Evolutionary conservation across 1,284 basidiomycete genomes (phyloP), one percentile per base, ranked within the genome.

Genomic region (Meripilus lineatus): DNA sequence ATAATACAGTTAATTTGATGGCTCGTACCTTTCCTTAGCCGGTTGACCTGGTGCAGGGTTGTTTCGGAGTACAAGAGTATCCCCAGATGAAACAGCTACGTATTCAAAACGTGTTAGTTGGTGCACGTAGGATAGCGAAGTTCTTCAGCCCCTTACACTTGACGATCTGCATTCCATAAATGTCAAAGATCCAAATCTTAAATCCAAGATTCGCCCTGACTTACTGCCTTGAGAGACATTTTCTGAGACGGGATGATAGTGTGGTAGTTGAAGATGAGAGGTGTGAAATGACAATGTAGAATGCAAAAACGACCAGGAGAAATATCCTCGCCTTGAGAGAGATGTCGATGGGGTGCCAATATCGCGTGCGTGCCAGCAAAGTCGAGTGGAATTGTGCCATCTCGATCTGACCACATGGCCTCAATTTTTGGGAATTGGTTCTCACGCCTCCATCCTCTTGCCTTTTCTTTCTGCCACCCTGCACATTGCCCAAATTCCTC

Each of bases 81-180:
- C 93, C 36, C 90, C 91, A 42, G 90, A 93, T 53, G 89, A 77
- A 54, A 90, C 89, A 61, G 88, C 90, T 93, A 58, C 35, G 48
- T 38, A 50, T 56, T 55, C 57, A 49, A 58, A 45, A 44, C 54
- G 32, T 50, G 44, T 58, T 61, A 61, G 59, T 45, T 48, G 44
- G n/a, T 30, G 8, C 28, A 8, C n/a, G 28, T 10, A n/a, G 28
- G 28, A 30, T n/a, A n/a, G 28, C 10, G 10, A 30, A 30, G n/a
- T 10, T 30, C 10, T 30, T 8, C 10, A 30, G n/a, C 8, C 47
- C 49, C 65, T 47, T 68, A 84, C 82, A 85, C 76, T 85, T 85
- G 53, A 85, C 81, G 58, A 84, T 74, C 82, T 85, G 44, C 50
- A 46, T 51, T 30, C 41, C 52, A 54, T 51, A 42, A 38, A 35